Conservation (phyloP, 2,329 filamentous ascomycete species). For the Bipolaris sorokiniana region DNA sequence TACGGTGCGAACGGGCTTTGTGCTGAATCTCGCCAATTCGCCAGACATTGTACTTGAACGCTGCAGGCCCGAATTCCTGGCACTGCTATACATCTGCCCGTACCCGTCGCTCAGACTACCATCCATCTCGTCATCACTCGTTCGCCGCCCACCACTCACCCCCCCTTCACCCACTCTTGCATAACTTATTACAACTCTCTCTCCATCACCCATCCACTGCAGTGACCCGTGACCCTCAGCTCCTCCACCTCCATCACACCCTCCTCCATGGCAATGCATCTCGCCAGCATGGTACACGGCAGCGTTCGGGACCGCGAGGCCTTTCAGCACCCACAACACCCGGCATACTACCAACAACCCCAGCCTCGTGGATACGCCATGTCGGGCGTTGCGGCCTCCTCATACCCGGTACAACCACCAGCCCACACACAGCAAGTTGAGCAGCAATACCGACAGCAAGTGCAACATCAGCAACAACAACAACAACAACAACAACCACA, state of each 20-base stretch:
- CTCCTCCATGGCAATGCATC: conserved; percentile 50
- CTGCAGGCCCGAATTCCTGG: conserved; percentile 47
- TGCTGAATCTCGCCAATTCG: conserved; percentile 46
- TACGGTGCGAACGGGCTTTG: conserved; percentile 41
- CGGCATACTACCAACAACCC: conserved; percentile 47
- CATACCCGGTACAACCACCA: conserved; percentile 19
- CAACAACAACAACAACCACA: conserved; percentile 26
- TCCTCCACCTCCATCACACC: not conserved
- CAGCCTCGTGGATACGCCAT: conserved; percentile 38
- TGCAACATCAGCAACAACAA: conserved; percentile 38
- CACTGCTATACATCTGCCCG: conserved; percentile 35
- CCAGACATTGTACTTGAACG: conserved; percentile 47
- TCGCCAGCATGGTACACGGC: conserved; percentile 53
- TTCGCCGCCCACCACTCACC: conserved; percentile 12
- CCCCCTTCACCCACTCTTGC: conserved; percentile 18
- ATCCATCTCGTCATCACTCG: conserved; percentile 32
- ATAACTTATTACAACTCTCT: conserved; percentile 5
- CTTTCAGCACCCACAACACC: conserved; percentile 42
- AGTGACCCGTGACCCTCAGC: conserved; percentile 36
- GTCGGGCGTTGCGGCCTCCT: conserved; percentile 26
- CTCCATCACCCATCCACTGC: conserved; percentile 43
- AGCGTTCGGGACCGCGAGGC: conserved; percentile 50
- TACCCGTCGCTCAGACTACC: conserved; percentile 31
- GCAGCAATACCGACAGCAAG: conserved; percentile 46
- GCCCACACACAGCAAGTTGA: conserved; percentile 32